phyloP scores from a whole-genome alignment of 2,329 filamentous ascomycete species.

The Aspergillus sp. region DNA sequence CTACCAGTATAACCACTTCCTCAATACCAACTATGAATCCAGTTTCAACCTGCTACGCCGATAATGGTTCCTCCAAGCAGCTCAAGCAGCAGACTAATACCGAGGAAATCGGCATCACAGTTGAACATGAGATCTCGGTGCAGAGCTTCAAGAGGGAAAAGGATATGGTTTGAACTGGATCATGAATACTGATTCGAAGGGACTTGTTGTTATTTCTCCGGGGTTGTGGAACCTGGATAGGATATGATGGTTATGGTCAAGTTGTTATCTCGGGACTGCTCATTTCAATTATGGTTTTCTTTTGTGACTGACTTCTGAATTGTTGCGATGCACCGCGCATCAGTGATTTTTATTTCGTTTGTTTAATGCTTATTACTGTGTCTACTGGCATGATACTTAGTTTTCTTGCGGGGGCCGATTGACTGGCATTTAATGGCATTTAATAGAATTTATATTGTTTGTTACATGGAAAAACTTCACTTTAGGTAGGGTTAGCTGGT shows the following conservation, averaged over 20 bases:
- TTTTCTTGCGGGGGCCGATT: background rate
- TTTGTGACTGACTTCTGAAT: background rate
- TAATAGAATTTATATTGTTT: background rate
- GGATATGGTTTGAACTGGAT: background rate
- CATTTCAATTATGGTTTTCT: background rate
- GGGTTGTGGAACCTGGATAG: background rate
- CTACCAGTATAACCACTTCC: constrained; percentile 7
- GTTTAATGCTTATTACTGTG: background rate
- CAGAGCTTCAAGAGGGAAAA: constrained; percentile 19
- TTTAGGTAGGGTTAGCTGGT: too few species aligned
- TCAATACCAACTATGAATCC: constrained; percentile 20
- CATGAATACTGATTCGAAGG: too few species aligned
- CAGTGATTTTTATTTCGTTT: background rate
- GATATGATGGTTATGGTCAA: background rate
- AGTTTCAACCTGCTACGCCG: constrained; percentile 32
- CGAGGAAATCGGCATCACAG: constrained; percentile 28
- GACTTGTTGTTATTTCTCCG: background rate
- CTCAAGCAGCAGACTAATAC: constrained; percentile 22
- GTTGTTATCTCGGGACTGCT: background rate
- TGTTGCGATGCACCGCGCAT: background rate
- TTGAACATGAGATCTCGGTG: constrained; percentile 35
- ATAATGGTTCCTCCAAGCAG: constrained; percentile 18
- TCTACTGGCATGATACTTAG: too few species aligned
- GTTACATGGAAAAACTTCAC: too few species aligned
- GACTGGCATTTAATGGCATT: background rate